These are phyloP conservation scores for Goffeauzyma gilvescens DNA, from an alignment of 768 basidiomycete genomes.

Conservation along the genomic window DNA sequence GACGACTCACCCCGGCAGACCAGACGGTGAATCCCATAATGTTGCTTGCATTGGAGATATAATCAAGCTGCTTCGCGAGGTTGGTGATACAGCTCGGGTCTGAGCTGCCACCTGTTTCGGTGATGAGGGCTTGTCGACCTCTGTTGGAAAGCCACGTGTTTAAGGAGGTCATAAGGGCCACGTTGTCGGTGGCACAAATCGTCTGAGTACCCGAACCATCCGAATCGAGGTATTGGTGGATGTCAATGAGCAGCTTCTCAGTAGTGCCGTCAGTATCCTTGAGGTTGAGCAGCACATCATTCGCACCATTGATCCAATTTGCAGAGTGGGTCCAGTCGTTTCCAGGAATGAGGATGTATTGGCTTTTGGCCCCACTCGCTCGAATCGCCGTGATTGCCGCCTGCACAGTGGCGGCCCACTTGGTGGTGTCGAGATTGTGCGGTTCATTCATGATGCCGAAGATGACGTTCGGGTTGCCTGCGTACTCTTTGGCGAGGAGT, in stretches of 20 bases:
- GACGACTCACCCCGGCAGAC: constrained; percentile 29
- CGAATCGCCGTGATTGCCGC: constrained; percentile 48
- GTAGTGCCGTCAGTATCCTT: constrained; percentile 34
- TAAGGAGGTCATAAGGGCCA: constrained; percentile 36
- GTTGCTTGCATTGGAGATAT: constrained; percentile 36
- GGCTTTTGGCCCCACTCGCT: constrained; percentile 40
- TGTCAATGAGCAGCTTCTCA: constrained; percentile 41
- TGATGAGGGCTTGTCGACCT: constrained; percentile 41
- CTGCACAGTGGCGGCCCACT: constrained; percentile 40
- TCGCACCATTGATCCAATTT: constrained; percentile 39
- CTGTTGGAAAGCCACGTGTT: constrained; percentile 37
- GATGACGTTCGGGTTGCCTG: constrained; percentile 34
- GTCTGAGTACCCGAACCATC: constrained; percentile 38
- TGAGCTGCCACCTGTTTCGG: constrained; percentile 46
- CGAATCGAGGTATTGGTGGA: constrained; percentile 45
- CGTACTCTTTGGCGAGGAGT: constrained; percentile 40
- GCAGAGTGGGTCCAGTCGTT: constrained; percentile 40
- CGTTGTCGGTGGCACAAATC: constrained; percentile 41
- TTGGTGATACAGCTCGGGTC: constrained; percentile 37
- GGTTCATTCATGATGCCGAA: constrained; percentile 46
- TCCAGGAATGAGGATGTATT: constrained; percentile 45
- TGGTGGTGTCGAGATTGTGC: constrained; percentile 34
- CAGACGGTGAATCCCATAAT: constrained; percentile 41
- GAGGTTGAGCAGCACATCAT: constrained; percentile 38
- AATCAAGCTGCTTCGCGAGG: constrained; percentile 35